Evolutionary conservation across 2,329 filamentous ascomycete species (phyloP).

Genomic region (Alternaria infectoria): DNA sequence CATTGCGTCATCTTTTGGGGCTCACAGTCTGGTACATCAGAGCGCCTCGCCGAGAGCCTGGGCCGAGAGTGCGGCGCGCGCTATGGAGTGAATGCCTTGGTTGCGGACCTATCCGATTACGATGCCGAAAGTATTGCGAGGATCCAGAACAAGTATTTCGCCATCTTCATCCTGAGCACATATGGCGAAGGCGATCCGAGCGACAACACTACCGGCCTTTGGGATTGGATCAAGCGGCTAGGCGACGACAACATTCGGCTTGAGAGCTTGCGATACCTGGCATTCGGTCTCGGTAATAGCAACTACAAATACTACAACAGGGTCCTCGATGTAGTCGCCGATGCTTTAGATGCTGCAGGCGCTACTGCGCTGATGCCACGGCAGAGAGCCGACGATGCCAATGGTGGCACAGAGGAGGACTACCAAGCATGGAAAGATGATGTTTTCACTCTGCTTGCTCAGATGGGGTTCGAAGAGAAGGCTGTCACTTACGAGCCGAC

Average conservation of each 20-base stretch:
- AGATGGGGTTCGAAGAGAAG: slow-evolving; percentile 43
- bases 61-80: slow-evolving; percentile 49
- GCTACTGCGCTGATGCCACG: slow-evolving; percentile 41
- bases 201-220: slow-evolving; percentile 46
- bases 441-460: slow-evolving; percentile 41
- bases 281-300: slow-evolving; percentile 55
- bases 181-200: slow-evolving; percentile 51
- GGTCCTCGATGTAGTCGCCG: slow-evolving; percentile 48
- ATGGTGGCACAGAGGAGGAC: slow-evolving; percentile 53
- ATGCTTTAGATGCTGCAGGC: slow-evolving; percentile 41
- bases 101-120: slow-evolving; percentile 57
- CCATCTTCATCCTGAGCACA: slow-evolving; percentile 47
- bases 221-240: slow-evolving; percentile 45
- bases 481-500: slow-evolving; percentile 44
- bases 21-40: slow-evolving; percentile 57
- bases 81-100: slow-evolving; percentile 51
- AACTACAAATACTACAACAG: slow-evolving; percentile 57
- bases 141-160: slow-evolving; percentile 35
- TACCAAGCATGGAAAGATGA: slow-evolving; percentile 53
- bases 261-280: slow-evolving; percentile 47
- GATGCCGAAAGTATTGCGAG: slow-evolving; percentile 50
- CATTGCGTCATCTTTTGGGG: slow-evolving; percentile 55
- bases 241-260: slow-evolving; percentile 24
- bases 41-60: slow-evolving; percentile 52
- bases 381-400: slow-evolving; percentile 51